Evolutionary conservation across 495 filamentous ascomycete genomes (phyloP).

Genomic region (Paragyromitra xinjiangensis): DNA sequence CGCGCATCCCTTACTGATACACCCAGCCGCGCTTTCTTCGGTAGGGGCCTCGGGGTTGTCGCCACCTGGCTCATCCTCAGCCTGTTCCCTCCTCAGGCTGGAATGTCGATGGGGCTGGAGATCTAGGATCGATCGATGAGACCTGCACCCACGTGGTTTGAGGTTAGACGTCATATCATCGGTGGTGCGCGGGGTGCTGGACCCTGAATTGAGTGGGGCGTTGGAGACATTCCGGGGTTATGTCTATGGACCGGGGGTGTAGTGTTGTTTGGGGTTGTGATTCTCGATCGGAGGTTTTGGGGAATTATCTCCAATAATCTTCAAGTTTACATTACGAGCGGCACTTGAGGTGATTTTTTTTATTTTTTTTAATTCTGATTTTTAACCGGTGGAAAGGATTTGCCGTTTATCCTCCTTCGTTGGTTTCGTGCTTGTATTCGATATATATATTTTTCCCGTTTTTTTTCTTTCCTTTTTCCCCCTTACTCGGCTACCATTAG

Average conservation of each 20-base stretch:
- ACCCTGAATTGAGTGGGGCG: constrained; percentile 41
- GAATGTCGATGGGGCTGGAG: constrained; percentile 45
- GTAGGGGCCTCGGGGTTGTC: constrained; percentile 33
- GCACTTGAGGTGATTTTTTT: constrained; percentile 7
- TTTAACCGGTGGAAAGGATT: constrained; percentile 24
- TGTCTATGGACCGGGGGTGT: constrained; percentile 3
- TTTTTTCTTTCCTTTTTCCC: background rate
- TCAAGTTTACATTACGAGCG: constrained; percentile 18
- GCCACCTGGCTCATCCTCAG: constrained; percentile 43
- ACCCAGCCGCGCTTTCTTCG: constrained; percentile 22
- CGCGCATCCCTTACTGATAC: constrained; percentile 18
- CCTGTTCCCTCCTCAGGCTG: constrained; percentile 25
- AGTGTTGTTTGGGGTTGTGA: constrained; percentile 24
- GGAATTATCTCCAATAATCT: constrained; percentile 35
- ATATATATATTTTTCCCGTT: constrained; percentile 1
- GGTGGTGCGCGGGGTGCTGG: constrained; percentile 27
- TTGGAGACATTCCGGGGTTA: constrained; percentile 28
- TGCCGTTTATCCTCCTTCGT: constrained; percentile 15
- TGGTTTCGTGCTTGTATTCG: constrained; percentile 3
- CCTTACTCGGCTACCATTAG: background rate
- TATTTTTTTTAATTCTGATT: background rate
- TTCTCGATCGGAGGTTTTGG: constrained; percentile 46
- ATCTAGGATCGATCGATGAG: constrained; percentile 53
- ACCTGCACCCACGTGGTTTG: constrained; percentile 50
- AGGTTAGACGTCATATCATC: constrained; percentile 51